Evolutionary conservation across 805 yeast species (phyloP).

Genomic region (Starmerella vaccinii): DNA sequence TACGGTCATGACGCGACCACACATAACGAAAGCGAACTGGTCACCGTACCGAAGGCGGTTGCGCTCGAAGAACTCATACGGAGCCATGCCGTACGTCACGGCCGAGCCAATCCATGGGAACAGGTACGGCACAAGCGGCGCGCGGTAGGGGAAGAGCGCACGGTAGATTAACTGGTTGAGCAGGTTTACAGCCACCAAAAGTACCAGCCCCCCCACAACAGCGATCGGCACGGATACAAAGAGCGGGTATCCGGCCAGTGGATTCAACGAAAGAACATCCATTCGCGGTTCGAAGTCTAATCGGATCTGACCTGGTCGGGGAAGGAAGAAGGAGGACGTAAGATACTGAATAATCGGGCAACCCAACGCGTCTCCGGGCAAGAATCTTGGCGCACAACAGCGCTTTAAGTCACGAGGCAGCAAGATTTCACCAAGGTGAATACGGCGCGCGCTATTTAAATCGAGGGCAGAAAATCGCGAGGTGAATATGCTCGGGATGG

Average conservation of each 20-base stretch:
- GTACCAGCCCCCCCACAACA: constrained; percentile 14
- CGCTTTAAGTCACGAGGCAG: too few relatives aligned
- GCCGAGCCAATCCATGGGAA: constrained; percentile 96
- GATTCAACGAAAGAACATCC: neutral
- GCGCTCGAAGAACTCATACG: constrained; percentile 75
- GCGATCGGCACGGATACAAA: constrained; percentile 24
- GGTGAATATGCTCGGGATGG: neutral
- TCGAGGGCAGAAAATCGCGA: too few relatives aligned
- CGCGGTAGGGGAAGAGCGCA: constrained; percentile 47
- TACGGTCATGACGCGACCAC: constrained; percentile 91
- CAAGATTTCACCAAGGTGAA: too few relatives aligned
- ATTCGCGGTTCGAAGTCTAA: neutral
- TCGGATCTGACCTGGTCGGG: neutral
- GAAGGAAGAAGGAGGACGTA: neutral
- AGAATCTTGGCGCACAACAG: neutral
- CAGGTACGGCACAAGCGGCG: constrained; percentile 83
- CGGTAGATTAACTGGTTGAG: constrained; percentile 30
- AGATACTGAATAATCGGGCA: neutral
- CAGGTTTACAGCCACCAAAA: constrained; percentile 27
- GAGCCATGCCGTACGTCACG: constrained; percentile 79
- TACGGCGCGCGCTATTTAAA: too few relatives aligned
- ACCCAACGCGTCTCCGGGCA: neutral
- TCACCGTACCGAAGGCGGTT: constrained; percentile 83
- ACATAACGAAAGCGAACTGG: constrained; percentile 76
- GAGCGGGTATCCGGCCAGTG: constrained; percentile 9